These are phyloP conservation scores for rapeseed (Brassica napus) DNA, from an alignment of 345 rosid species.

Conservation along the genomic window Da-Ae NC_063446.1:8383001-8383500, in stretches of 20 bases:
- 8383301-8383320: conserved; percentile 56
- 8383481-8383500: conserved; percentile 1
- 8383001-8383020: neutral
- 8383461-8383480: conserved; percentile 21
- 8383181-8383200: conserved; percentile 50
- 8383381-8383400: conserved; percentile 62
- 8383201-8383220: neutral
- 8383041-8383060: conserved; percentile 1
- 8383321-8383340: conserved; percentile 81
- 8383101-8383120: conserved; percentile 84
- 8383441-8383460: conserved; percentile 66
- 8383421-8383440: conserved; percentile 74
- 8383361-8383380: conserved; percentile 84
- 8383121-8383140: conserved; percentile 84
- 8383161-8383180: conserved; percentile 72
- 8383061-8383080: conserved; percentile 18
- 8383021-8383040: conserved; percentile 2
- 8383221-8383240: neutral
- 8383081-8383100: conserved; percentile 86
- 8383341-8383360: conserved; percentile 78
- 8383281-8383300: neutral
- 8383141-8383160: conserved; percentile 82
- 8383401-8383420: conserved; percentile 73
- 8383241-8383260: neutral
- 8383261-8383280: neutral